A percentile compares a stretch with the other conserved stretches of the same genome.
Conservation (phyloP, 2,329 filamentous ascomycete genomes). For the Colletotrichum musae region DNA sequence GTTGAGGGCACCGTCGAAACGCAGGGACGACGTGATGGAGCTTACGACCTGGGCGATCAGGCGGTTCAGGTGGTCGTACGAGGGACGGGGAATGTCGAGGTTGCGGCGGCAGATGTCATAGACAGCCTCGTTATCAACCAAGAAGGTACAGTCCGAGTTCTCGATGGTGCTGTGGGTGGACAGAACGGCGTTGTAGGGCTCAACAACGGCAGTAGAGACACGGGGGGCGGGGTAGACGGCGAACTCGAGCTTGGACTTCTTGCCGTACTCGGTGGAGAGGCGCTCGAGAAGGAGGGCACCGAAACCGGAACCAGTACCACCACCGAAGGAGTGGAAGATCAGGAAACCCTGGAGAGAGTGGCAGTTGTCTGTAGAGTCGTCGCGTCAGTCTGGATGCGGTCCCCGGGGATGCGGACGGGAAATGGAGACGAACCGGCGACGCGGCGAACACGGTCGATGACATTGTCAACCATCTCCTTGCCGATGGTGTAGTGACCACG, state of each 20-base stretch:
- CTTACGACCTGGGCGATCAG: conserved; percentile 82
- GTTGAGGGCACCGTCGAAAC: conserved; percentile 81
- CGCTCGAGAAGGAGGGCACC: conserved; percentile 80
- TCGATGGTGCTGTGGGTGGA: conserved; percentile 83
- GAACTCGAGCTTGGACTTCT: conserved; percentile 85
- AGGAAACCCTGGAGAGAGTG: conserved; percentile 80
- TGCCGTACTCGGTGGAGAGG: conserved; percentile 80
- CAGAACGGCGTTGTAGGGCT: conserved; percentile 82
- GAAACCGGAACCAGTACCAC: conserved; percentile 81
- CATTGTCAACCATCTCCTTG: conserved; percentile 81
- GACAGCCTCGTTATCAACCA: conserved; percentile 82
- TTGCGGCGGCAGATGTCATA: conserved; percentile 83
- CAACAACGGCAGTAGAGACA: conserved; percentile 79
- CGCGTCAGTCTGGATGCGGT: conserved; percentile 41
- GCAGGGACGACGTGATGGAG: conserved; percentile 80
- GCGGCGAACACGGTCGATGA: conserved; percentile 79
- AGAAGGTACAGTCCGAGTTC: conserved; percentile 85
- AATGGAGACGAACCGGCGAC: conserved; percentile 70
- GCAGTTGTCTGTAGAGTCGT: conserved; percentile 73
- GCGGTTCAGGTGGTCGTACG: conserved; percentile 80
- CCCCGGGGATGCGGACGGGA: neutral
- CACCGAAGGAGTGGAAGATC: conserved; percentile 82
- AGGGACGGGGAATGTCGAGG: conserved; percentile 77
- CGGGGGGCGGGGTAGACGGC: conserved; percentile 80
- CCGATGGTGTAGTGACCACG: conserved; percentile 83